These are phyloP conservation scores for Cutaneotrichosporon sp. DNA, from an alignment of 1,284 basidiomycete genomes.

Conservation along the genomic window DNA sequence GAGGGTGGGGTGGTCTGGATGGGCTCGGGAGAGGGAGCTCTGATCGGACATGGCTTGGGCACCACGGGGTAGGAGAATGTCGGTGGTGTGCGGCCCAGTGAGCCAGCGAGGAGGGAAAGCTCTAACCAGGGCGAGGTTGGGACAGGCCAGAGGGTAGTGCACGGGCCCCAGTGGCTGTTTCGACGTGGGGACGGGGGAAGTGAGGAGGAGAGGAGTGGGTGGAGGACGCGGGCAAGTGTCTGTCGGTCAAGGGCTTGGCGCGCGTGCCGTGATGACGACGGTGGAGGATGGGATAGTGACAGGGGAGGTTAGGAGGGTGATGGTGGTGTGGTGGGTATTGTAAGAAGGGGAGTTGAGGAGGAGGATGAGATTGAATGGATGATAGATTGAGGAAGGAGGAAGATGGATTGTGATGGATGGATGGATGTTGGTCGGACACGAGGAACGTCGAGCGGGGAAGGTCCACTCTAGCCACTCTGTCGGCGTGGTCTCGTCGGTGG, in stretches of 20 bases:
- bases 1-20: slow-evolving; percentile 26
- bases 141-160: neutral
- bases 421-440: no score
- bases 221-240: neutral
- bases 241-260: no score
- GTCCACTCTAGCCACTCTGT: no score
- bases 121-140: neutral
- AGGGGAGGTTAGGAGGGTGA: neutral
- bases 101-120: neutral
- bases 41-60: slow-evolving; percentile 9
- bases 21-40: slow-evolving; percentile 23
- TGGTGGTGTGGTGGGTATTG: neutral
- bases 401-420: no score
- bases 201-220: neutral
- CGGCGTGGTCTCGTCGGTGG: no score
- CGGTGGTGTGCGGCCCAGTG: neutral
- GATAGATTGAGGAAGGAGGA: no score
- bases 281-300: neutral
- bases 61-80: neutral
- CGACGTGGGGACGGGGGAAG: neutral
- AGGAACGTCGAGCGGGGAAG: no score
- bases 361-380: neutral
- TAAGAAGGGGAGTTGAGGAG: neutral
- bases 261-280: neutral
- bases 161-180: slow-evolving; percentile 1